Evolutionary conservation across 2,329 filamentous ascomycete genomes (phyloP).

Genomic region (Pseudogymnoascus sp.): DNA sequence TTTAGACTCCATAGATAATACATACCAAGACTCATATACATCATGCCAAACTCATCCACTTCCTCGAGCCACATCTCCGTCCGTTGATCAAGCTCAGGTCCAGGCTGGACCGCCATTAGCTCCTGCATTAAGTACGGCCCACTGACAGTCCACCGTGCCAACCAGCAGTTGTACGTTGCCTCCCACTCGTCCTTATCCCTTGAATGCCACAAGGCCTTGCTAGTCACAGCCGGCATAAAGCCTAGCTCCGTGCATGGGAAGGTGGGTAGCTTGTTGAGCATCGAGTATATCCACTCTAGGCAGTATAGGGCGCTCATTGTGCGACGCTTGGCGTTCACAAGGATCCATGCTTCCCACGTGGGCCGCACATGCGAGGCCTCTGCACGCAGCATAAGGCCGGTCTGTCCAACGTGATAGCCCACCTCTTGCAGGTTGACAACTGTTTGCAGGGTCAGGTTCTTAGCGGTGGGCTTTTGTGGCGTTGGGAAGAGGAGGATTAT

Average conservation of each 20-base stretch:
- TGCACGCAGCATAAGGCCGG: slow-evolving; percentile 29
- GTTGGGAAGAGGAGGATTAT: slow-evolving; percentile 32
- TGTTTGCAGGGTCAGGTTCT: slow-evolving; percentile 20
- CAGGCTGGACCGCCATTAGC: slow-evolving; percentile 25
- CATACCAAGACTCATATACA: slow-evolving; percentile 32
- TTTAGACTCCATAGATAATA: not conserved
- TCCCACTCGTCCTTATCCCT: slow-evolving; percentile 28
- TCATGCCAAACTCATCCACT: slow-evolving; percentile 33
- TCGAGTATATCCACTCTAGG: slow-evolving; percentile 33
- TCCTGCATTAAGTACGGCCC: slow-evolving; percentile 26
- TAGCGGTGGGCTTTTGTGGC: slow-evolving; percentile 17
- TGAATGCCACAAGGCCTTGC: slow-evolving; percentile 33
- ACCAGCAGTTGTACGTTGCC: slow-evolving; percentile 26
- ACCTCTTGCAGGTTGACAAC: slow-evolving; percentile 27
- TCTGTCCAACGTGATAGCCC: slow-evolving; percentile 25
- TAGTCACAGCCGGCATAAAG: slow-evolving; percentile 32
- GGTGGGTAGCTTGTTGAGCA: slow-evolving; percentile 26
- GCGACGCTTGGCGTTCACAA: slow-evolving; percentile 49
- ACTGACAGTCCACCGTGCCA: slow-evolving; percentile 28
- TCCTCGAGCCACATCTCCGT: slow-evolving; percentile 35
- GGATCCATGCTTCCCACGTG: slow-evolving; percentile 30
- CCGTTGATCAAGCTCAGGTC: slow-evolving; percentile 25
- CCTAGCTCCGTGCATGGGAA: slow-evolving; percentile 31
- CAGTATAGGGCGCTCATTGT: slow-evolving; percentile 29
- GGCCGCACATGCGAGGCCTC: slow-evolving; percentile 27